These are phyloP conservation scores for Nicotiana obtusifolia DNA, from an alignment of 257 asterid species.

Conservation along the genomic window DNA sequence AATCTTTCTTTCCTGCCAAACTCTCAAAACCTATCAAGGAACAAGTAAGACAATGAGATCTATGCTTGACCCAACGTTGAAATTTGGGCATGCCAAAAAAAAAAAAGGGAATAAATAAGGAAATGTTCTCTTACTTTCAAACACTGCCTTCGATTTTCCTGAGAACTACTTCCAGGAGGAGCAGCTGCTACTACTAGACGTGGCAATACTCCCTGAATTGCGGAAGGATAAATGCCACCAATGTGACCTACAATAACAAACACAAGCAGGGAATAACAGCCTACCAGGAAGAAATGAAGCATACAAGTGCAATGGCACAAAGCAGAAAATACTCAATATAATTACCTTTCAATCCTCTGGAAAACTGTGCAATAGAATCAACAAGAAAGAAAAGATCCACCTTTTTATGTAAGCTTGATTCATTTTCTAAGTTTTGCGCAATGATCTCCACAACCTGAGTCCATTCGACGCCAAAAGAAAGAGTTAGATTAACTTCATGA, in stretches of 20 bases:
- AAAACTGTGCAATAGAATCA: conserved; percentile 75
- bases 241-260: conserved; percentile 53
- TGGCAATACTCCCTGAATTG: conserved; percentile 67
- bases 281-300: neutral
- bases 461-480: neutral
- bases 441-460: conserved; percentile 75
- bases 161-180: conserved; percentile 71
- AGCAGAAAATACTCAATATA: conserved; percentile 9
- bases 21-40: conserved; percentile 72
- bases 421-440: conserved; percentile 48
- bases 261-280: conserved; percentile 15
- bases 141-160: conserved; percentile 83
- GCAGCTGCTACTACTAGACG: conserved; percentile 85
- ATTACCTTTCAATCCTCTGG: conserved; percentile 75
- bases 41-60: neutral
- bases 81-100: neutral
- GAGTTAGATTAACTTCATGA: conserved; percentile 10
- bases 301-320: neutral
- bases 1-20: conserved; percentile 85
- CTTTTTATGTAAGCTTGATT: conserved; percentile 57
- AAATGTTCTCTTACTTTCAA: conserved; percentile 54
- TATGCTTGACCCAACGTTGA: neutral
- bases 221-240: conserved; percentile 70
- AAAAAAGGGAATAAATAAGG: conserved; percentile 11
- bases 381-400: conserved; percentile 87